Percentiles rank a stretch among this genome's conserved stretches.
Conservation (phyloP, 495 filamentous ascomycete genomes). For the Trichoderma parareesei region DNA sequence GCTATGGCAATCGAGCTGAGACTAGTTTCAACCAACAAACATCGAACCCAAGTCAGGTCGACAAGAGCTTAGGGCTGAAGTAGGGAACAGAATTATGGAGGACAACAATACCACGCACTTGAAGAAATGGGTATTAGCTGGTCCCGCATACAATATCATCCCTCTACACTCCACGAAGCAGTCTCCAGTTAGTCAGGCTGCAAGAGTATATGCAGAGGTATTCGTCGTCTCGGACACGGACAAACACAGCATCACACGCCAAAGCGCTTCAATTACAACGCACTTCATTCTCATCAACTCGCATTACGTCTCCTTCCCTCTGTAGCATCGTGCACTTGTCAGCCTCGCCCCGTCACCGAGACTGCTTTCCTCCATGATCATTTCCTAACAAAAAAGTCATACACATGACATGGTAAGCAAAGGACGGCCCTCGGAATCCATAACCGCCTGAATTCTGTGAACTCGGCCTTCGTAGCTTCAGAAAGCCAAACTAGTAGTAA, state of each 20-base stretch:
- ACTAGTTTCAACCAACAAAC: too few relatives aligned
- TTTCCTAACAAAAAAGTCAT: not conserved
- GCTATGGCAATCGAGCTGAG: too few relatives aligned
- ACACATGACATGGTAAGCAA: not conserved
- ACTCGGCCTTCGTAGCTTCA: not conserved
- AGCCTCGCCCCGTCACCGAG: not conserved
- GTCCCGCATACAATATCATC: too few relatives aligned
- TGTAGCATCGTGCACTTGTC: not conserved
- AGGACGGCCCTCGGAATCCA: not conserved
- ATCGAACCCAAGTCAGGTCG: too few relatives aligned
- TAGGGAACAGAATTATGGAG: too few relatives aligned
- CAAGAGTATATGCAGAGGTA: too few relatives aligned
- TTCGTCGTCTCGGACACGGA: too few relatives aligned
- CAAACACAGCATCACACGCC: not conserved
- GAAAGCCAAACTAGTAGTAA: not conserved
- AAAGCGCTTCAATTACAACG: not conserved
- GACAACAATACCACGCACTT: too few relatives aligned
- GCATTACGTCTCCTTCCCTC: not conserved
- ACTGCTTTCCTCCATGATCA: not conserved
- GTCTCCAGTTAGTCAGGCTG: too few relatives aligned
- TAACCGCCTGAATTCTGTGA: not conserved
- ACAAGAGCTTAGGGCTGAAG: too few relatives aligned
- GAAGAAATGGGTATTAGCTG: too few relatives aligned
- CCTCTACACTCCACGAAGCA: too few relatives aligned
- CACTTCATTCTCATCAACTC: not conserved